These are phyloP conservation scores for Penicillium maclennaniae DNA, from an alignment of 495 filamentous ascomycete species.

Conservation along the genomic window DNA sequence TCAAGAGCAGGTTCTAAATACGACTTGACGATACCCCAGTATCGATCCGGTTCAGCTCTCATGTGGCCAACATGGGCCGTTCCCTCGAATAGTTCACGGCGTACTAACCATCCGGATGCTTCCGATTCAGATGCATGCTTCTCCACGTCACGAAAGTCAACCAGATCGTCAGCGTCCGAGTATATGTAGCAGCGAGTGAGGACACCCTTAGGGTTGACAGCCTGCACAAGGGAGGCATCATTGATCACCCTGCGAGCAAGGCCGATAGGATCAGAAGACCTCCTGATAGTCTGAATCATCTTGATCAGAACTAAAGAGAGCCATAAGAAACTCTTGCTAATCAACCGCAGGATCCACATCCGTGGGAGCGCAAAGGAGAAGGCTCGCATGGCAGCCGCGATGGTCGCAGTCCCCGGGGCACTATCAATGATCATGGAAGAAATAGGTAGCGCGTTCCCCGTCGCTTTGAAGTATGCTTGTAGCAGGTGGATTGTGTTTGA, in stretches of 20 bases:
- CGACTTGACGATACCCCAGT: conserved; percentile 39
- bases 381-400: conserved; percentile 26
- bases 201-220: conserved; percentile 12
- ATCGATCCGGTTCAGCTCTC: conserved; percentile 37
- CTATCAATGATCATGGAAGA: conserved; percentile 41
- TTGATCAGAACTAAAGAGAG: conserved; percentile 17
- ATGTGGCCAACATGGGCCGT: conserved; percentile 46
- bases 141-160: conserved; percentile 38
- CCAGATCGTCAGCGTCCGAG: conserved; percentile 41
- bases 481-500: conserved; percentile 31
- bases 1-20: conserved; percentile 14
- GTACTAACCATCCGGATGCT: conserved; percentile 31
- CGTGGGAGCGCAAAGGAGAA: conserved; percentile 36
- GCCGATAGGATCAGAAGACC: conserved; percentile 24
- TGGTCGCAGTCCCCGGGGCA: conserved; percentile 35
- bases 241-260: conserved; percentile 29
- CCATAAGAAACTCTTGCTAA: conserved; percentile 27
- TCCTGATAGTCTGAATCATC: conserved; percentile 10
- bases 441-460: conserved; percentile 30
- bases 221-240: conserved; percentile 25
- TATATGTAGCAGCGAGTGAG: conserved; percentile 43
- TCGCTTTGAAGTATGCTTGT: conserved; percentile 26
- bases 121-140: conserved; percentile 38
- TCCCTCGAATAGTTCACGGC: conserved; percentile 35
- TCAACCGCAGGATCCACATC: conserved; percentile 28